A percentile compares a stretch with the other conserved stretches of the same genome.
Conservation (phyloP, 1,284 basidiomycete species). For the Sanghuangporus baumii region DNA sequence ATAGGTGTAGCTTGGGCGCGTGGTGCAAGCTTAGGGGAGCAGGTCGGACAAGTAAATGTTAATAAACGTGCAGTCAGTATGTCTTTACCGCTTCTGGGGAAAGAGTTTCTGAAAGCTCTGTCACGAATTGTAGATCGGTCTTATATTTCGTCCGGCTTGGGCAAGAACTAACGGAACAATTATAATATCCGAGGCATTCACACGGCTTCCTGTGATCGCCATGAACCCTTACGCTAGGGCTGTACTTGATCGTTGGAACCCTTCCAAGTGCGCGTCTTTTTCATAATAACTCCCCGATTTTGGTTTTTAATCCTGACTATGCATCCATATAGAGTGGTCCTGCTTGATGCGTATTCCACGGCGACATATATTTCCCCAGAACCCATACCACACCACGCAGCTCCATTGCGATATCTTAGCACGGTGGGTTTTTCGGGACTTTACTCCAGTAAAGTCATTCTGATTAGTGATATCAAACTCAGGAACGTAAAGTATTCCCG, state of each 20-base stretch:
- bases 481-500: slow-evolving; percentile 16
- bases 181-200: slow-evolving; percentile 48
- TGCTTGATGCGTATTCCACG: slow-evolving; percentile 50
- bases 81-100: not conserved
- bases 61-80: slow-evolving; percentile 41
- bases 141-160: slow-evolving; percentile 46
- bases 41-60: slow-evolving; percentile 40
- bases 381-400: slow-evolving; percentile 32
- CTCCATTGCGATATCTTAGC: slow-evolving; percentile 50
- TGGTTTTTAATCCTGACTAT: not conserved
- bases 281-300: slow-evolving; percentile 1
- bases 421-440: slow-evolving; percentile 20
- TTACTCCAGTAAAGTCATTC: slow-evolving; percentile 11
- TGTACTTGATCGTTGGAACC: slow-evolving; percentile 40
- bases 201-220: slow-evolving; percentile 43
- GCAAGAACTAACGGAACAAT: slow-evolving; percentile 29
- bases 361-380: slow-evolving; percentile 43
- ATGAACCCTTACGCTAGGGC: slow-evolving; percentile 45
- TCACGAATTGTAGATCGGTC: slow-evolving; percentile 38
- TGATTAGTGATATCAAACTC: not conserved
- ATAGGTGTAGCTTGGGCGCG: slow-evolving; percentile 46
- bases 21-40: slow-evolving; percentile 46
- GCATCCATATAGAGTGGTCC: slow-evolving; percentile 33
- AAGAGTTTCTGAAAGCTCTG: not conserved
- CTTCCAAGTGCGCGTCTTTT: slow-evolving; percentile 34